These are phyloP conservation scores for Dryadomyces quercivorus DNA, from an alignment of 2,329 filamentous ascomycete species.

Conservation along the genomic window DNA sequence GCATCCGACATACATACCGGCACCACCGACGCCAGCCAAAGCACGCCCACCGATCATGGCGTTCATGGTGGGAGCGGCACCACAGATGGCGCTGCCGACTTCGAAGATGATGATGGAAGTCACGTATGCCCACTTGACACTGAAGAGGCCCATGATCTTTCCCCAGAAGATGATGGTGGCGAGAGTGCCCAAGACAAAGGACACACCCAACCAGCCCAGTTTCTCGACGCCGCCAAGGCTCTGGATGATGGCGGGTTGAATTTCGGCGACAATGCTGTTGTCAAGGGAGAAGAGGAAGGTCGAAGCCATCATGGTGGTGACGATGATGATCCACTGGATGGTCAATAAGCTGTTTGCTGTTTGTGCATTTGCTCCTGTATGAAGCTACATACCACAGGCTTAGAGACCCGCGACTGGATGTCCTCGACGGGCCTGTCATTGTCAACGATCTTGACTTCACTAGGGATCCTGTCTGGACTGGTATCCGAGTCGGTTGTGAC, in stretches of 20 bases:
- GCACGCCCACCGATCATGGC: conserved; percentile 32
- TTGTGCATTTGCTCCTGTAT: no score
- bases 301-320: conserved; percentile 12
- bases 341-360: neutral
- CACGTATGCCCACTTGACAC: conserved; percentile 26
- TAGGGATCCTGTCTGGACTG: no score
- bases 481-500: no score
- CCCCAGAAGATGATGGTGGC: conserved; percentile 21
- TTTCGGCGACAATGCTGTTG: conserved; percentile 20
- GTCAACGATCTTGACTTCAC: no score
- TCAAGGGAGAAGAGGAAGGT: conserved; percentile 11
- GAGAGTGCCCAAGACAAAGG: neutral
- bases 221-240: neutral
- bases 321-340: conserved; percentile 11
- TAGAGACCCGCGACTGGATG: no score
- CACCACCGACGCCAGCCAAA: conserved; percentile 27
- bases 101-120: conserved; percentile 12
- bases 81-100: conserved; percentile 21
- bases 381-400: no score
- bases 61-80: conserved; percentile 26
- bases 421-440: no score
- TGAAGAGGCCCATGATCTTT: conserved; percentile 26
- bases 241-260: conserved; percentile 10
- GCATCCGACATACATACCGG: conserved; percentile 24
- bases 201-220: neutral